Percentiles rank a stretch among this genome's conserved stretches.
These are phyloP conservation scores for Meyerozyma sp. DNA, from an alignment of 1,139 yeast species.

Conservation along the genomic window DNA sequence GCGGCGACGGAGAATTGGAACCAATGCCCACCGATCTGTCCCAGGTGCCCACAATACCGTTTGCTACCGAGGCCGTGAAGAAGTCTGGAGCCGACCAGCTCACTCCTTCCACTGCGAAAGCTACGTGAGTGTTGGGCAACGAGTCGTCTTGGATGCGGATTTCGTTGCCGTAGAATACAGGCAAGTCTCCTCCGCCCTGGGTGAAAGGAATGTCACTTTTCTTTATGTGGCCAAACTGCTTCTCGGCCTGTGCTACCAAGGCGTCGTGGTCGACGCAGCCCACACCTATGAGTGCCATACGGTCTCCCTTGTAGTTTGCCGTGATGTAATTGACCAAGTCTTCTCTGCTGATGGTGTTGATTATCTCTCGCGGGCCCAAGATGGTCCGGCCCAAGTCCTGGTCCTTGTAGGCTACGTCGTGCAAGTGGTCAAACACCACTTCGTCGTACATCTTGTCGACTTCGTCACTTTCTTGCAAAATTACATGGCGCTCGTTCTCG, in stretches of 20 bases:
- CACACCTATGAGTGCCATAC: slow-evolving; percentile 96
- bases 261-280: slow-evolving; percentile 90
- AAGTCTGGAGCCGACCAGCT: slow-evolving; percentile 97
- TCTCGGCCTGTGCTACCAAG: slow-evolving; percentile 69
- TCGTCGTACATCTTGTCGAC: slow-evolving; percentile 98
- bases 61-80: slow-evolving; percentile 92
- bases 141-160: slow-evolving; percentile 77
- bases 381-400: slow-evolving; percentile 98
- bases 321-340: slow-evolving; percentile 78
- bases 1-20: slow-evolving; percentile 66
- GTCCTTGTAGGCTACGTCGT: slow-evolving; percentile 82
- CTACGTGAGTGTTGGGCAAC: slow-evolving; percentile 86
- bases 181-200: slow-evolving; percentile 75
- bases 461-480: slow-evolving; percentile 93
- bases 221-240: slow-evolving; percentile 72
- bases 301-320: slow-evolving; percentile 88
- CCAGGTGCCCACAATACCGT: slow-evolving; percentile 97
- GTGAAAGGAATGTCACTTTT: slow-evolving; percentile 59
- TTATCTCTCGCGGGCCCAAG: slow-evolving; percentile 88
- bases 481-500: slow-evolving; percentile 94
- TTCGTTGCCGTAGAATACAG: slow-evolving; percentile 83
- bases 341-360: slow-evolving; percentile 67
- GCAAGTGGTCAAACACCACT: slow-evolving; percentile 94
- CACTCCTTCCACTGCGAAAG: slow-evolving; percentile 95
- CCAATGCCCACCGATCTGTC: slow-evolving; percentile 86